Evolutionary conservation across 805 yeast species (phyloP).

Genomic region (Zygosaccharomyces bisporus): DNA sequence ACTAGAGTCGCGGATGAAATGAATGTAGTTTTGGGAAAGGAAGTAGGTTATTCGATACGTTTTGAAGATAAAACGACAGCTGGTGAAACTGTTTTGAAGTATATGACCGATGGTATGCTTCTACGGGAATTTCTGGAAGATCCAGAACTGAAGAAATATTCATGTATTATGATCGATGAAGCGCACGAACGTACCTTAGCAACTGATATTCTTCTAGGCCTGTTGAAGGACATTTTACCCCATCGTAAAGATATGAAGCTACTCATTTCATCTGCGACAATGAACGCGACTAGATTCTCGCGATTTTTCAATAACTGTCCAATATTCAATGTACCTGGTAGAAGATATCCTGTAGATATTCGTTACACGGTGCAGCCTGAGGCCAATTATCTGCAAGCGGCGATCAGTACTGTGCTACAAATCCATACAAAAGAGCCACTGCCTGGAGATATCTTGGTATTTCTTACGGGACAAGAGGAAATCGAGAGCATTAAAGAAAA

Average conservation of each 20-base stretch:
- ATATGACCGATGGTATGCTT: slow-evolving; percentile 95
- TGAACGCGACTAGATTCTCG: slow-evolving; percentile 85
- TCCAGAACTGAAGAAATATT: slow-evolving; percentile 61
- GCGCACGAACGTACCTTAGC: slow-evolving; percentile 95
- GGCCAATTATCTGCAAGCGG: slow-evolving; percentile 85
- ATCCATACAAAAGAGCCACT: slow-evolving; percentile 61
- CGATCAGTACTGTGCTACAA: slow-evolving; percentile 80
- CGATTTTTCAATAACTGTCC: slow-evolving; percentile 80
- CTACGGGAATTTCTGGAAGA: slow-evolving; percentile 79
- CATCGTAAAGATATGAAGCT: slow-evolving; percentile 67
- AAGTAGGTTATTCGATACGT: slow-evolving; percentile 85
- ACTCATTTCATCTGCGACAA: slow-evolving; percentile 89
- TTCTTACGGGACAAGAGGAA: slow-evolving; percentile 94
- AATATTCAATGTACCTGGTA: slow-evolving; percentile 83
- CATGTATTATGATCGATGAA: slow-evolving; percentile 90
- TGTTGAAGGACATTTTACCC: slow-evolving; percentile 64
- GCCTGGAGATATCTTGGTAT: slow-evolving; percentile 84
- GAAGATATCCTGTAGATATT: slow-evolving; percentile 88
- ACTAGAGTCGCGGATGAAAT: slow-evolving; percentile 88
- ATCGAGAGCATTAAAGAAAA: slow-evolving; percentile 79
- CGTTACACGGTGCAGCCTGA: slow-evolving; percentile 84
- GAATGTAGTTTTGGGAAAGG: slow-evolving; percentile 71
- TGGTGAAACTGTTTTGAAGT: slow-evolving; percentile 67
- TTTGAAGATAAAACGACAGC: slow-evolving; percentile 72
- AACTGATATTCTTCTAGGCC: slow-evolving; percentile 80